Evolutionary conservation across 495 filamentous ascomycete genomes (phyloP), one percentile per base, ranked within the genome.

Genomic region (Chaetomidium leptoderma): DNA sequence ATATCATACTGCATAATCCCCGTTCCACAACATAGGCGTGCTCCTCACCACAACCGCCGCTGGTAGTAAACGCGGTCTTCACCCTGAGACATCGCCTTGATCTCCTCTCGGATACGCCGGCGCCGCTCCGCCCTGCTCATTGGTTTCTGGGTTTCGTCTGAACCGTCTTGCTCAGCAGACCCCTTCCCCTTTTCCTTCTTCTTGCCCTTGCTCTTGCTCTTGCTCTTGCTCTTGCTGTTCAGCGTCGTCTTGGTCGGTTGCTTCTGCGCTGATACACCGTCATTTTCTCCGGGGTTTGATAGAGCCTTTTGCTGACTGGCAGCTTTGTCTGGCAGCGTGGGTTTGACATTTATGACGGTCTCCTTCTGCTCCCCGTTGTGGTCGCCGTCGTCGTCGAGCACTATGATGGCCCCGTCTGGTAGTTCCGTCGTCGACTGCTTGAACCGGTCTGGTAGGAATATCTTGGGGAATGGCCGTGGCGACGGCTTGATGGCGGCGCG

Each of bases 41-140:
- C 46, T 6, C 49, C 37, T 69, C 63, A 82, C 70, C 71, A 78
- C 60, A 77, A 60, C 35, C 77, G 60, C 48, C 77, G 69, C 51
- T 76, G 76, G 55, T 78, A 79, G 37, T 76, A 76, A 10, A 74
- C 72, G 23, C 71, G 57, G 10, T 40, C 17, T 69, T 64, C 44
- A 10, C 70, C 72, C 53, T 74, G 67, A 10, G 76, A 67, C 36
- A 74, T 63, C 52, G 65, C 69, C 57, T 72, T 61, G 13, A 82
- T 76, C 58, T 82, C 75, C 33, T 79, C 77, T 60, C 77, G 78
- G 49, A 82, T 82, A 16, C 67, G 65, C 54, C 64, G 67, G 53
- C 79, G 70, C 58, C 79, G 74, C 61, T 78, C 76, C 2, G 74
- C 76, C 53, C 71, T 62, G 55, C 74, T 80, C 11, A 82, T 69